A percentile compares a stretch with the other conserved stretches of the same genome.
Evolutionary conservation across 345 rosid species (phyloP).

Genomic region (Aquilaria malaccensis): DNA sequence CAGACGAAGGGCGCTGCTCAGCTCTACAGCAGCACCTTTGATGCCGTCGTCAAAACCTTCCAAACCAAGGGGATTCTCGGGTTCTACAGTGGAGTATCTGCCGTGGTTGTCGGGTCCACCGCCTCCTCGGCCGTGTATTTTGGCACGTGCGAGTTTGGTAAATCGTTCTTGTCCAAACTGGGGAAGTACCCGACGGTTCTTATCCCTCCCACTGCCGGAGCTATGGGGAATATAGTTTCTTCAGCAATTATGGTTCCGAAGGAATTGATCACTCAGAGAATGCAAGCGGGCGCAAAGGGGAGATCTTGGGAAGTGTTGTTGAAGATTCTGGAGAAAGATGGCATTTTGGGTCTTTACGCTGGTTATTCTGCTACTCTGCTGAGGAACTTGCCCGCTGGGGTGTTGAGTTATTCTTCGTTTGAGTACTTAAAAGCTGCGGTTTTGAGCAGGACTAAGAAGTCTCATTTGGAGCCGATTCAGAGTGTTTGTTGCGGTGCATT

Average conservation of each 20-base stretch:
- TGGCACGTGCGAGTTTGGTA: conserved; percentile 94
- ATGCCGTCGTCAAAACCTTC: conserved; percentile 69
- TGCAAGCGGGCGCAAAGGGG: conserved; percentile 89
- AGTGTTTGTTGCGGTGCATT: conserved; percentile 84
- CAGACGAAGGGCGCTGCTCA: conserved; percentile 85
- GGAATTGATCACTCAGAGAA: conserved; percentile 82
- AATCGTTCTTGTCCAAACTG: conserved; percentile 63
- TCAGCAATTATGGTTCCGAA: conserved; percentile 95
- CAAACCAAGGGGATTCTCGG: conserved; percentile 74
- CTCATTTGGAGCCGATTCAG: conserved; percentile 70
- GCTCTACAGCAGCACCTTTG: conserved; percentile 53
- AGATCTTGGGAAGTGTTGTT: conserved; percentile 72
- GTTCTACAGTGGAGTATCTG: conserved; percentile 85
- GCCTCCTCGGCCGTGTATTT: conserved; percentile 86
- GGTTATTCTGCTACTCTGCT: conserved; percentile 87
- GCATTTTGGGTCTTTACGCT: conserved; percentile 78
- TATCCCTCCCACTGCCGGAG: conserved; percentile 93
- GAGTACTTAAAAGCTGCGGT: conserved; percentile 84
- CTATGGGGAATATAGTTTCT: conserved; percentile 89
- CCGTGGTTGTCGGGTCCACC: conserved; percentile 87
- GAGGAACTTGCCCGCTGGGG: conserved; percentile 91
- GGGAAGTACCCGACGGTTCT: conserved; percentile 59
- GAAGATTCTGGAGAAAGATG: conserved; percentile 75
- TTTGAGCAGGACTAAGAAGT: conserved; percentile 49
- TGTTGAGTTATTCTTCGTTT: conserved; percentile 81